Evolutionary conservation across 768 basidiomycete species (phyloP).

Genomic region (Russula sp.): DNA sequence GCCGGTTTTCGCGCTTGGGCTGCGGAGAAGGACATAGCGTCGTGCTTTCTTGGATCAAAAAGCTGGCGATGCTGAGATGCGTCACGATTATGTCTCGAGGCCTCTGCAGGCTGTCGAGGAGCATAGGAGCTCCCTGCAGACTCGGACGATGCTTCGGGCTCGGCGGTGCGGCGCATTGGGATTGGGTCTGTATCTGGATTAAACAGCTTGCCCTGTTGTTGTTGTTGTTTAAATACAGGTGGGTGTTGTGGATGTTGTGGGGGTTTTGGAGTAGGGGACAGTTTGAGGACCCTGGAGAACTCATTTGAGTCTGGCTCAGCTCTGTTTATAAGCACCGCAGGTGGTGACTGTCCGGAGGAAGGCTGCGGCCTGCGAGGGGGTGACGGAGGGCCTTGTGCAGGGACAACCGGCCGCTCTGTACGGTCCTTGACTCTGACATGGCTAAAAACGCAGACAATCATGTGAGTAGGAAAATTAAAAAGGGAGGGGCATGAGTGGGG

Average conservation of each 20-base stretch:
- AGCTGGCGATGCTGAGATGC: constrained; percentile 50
- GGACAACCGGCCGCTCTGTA: constrained; percentile 36
- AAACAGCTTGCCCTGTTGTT: constrained; percentile 52
- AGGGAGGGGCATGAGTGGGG: not conserved
- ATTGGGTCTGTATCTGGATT: constrained; percentile 72
- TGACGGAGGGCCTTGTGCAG: constrained; percentile 37
- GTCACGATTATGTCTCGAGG: constrained; percentile 40
- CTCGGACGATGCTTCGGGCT: constrained; percentile 66
- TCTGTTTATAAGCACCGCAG: constrained; percentile 38
- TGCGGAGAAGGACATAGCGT: constrained; percentile 81
- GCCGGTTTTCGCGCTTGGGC: constrained; percentile 49
- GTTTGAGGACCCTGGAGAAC: constrained; percentile 68
- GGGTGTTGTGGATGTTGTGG: constrained; percentile 34
- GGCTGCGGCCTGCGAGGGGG: constrained; percentile 36
- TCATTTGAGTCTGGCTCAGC: constrained; percentile 66
- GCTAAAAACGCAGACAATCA: not conserved
- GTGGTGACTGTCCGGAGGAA: constrained; percentile 41
- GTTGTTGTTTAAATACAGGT: constrained; percentile 35
- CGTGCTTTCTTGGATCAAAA: constrained; percentile 88
- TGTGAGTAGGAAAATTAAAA: not conserved
- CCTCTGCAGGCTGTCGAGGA: constrained; percentile 37
- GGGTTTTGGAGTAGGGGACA: constrained; percentile 51
- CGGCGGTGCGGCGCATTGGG: constrained; percentile 54
- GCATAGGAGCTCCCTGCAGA: constrained; percentile 51
- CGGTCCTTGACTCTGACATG: constrained; percentile 19